phyloP scores from a whole-genome alignment of 805 yeast species.

The Metschnikowia baotianmanensis region DNA sequence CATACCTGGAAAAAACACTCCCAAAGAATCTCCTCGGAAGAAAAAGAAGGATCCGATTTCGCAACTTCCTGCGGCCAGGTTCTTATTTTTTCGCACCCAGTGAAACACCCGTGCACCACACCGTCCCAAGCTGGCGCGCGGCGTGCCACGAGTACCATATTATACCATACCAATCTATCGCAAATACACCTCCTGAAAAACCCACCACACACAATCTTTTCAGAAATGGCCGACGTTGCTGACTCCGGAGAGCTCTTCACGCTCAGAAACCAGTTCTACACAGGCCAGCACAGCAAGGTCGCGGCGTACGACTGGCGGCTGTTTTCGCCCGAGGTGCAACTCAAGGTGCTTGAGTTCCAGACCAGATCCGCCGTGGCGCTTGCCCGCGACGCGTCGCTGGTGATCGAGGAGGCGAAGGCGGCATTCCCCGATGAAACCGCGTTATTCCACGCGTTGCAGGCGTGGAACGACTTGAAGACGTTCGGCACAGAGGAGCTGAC shows the following conservation, averaged over 20 bases:
- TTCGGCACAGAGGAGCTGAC: constrained; percentile 44
- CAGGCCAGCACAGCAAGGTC: constrained; percentile 53
- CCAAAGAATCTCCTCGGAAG: no score
- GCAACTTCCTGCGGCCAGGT: background rate
- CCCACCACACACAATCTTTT: background rate
- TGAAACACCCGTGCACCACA: background rate
- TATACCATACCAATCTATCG: background rate
- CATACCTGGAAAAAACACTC: no score
- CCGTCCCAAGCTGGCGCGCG: background rate
- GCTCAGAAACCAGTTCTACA: constrained; percentile 58
- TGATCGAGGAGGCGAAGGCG: constrained; percentile 36
- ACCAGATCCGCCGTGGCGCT: constrained; percentile 39
- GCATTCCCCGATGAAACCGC: constrained; percentile 35
- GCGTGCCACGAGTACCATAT: background rate
- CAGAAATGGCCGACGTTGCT: constrained; percentile 37
- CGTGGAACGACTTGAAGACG: constrained; percentile 42
- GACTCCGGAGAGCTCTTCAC: constrained; percentile 53
- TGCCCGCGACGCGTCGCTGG: constrained; percentile 36
- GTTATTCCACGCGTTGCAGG: constrained; percentile 37
- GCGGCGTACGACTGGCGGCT: constrained; percentile 36
- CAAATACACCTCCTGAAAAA: background rate
- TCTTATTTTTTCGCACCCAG: background rate
- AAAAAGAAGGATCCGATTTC: no score
- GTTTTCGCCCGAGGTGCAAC: constrained; percentile 35
- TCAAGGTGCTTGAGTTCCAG: constrained; percentile 41